phyloP scores from a whole-genome alignment of 805 yeast genomes.

The Yamadazyma sp. region DNA sequence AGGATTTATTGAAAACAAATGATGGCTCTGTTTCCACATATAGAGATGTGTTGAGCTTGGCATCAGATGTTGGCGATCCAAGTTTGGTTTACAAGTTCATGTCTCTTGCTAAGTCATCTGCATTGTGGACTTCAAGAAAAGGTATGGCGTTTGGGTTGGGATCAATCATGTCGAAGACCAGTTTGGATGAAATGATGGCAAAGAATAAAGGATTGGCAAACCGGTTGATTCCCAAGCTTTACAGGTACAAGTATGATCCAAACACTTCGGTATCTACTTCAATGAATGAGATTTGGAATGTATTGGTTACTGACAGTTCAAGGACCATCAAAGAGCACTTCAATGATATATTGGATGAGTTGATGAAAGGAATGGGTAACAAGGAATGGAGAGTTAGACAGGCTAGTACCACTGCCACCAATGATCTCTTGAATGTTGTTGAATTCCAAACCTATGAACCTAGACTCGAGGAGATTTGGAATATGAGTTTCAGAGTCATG shows the following conservation, averaged over 20 bases:
- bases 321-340: slow-evolving; percentile 54
- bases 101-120: slow-evolving; percentile 85
- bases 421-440: slow-evolving; percentile 66
- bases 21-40: slow-evolving; percentile 90
- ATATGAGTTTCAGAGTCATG: slow-evolving; percentile 80
- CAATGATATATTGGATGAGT: slow-evolving; percentile 59
- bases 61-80: slow-evolving; percentile 95
- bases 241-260: slow-evolving; percentile 85
- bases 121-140: slow-evolving; percentile 88
- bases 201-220: slow-evolving; percentile 55
- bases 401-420: slow-evolving; percentile 73
- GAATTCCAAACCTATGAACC: slow-evolving; percentile 52
- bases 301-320: slow-evolving; percentile 61
- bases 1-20: slow-evolving; percentile 74
- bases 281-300: slow-evolving; percentile 87
- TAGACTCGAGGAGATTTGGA: slow-evolving; percentile 71
- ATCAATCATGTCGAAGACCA: slow-evolving; percentile 74
- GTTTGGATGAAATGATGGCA: slow-evolving; percentile 59
- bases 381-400: slow-evolving; percentile 94
- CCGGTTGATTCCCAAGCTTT: slow-evolving; percentile 76
- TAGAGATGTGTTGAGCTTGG: slow-evolving; percentile 81
- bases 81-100: slow-evolving; percentile 89
- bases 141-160: slow-evolving; percentile 95
- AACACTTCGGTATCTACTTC: slow-evolving; percentile 68
- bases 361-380: slow-evolving; percentile 66